phyloP scores from a whole-genome alignment of 345 rosid species.

The Adansonia digitata region DNA sequence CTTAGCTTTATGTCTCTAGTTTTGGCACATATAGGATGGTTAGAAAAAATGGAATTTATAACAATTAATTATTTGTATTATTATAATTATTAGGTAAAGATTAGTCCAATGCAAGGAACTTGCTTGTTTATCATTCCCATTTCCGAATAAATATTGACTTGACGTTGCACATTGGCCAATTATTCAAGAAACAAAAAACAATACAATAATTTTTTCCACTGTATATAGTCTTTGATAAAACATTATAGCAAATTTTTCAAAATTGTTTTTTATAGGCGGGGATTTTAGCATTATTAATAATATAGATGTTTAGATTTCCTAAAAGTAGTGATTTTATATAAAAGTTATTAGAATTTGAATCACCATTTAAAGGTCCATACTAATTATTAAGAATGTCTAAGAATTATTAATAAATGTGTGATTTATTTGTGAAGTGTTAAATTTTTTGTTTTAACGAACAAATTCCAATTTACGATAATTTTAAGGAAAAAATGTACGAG shows the following conservation, averaged over 20 bases:
- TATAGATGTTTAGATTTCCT: background rate
- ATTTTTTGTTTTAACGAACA: too few relatives aligned
- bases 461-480: too few relatives aligned
- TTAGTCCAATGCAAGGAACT: background rate
- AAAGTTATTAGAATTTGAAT: background rate
- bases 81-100: background rate
- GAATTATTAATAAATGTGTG: too few relatives aligned
- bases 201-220: background rate
- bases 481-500: too few relatives aligned
- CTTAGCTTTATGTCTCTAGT: background rate
- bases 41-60: background rate
- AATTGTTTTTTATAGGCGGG: background rate
- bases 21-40: background rate
- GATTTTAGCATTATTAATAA: background rate
- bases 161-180: slow-evolving; percentile 1
- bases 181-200: background rate
- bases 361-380: too few relatives aligned
- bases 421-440: too few relatives aligned
- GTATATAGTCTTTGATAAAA: background rate
- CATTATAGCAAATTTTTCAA: background rate
- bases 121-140: background rate
- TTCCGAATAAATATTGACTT: background rate
- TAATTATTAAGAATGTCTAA: background rate
- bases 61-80: background rate
- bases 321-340: background rate